Percentiles rank a stretch among this genome's conserved stretches.
Evolutionary conservation across 768 basidiomycete genomes (phyloP).

Genomic region (Russula olivacea): DNA sequence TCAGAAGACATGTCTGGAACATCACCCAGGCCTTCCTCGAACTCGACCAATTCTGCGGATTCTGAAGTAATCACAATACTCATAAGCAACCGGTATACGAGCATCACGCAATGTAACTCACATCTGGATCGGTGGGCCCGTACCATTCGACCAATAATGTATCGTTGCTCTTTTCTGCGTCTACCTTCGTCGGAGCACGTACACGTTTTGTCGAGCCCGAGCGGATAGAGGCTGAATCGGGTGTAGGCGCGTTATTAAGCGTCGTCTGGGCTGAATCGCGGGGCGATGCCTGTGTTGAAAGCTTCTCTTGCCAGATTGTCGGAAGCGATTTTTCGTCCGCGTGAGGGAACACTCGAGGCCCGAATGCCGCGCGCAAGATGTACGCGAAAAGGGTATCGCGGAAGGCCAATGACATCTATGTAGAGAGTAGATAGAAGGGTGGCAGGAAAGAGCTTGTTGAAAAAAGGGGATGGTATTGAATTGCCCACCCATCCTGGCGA

Average conservation of each 20-base stretch:
- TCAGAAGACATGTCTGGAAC: conserved; percentile 33
- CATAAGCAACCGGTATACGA: not conserved
- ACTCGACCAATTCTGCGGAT: conserved; percentile 31
- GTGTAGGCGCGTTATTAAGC: not conserved
- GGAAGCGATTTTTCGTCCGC: conserved; percentile 22
- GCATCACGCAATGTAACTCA: not conserved
- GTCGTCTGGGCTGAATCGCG: not conserved
- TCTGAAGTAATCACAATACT: not conserved
- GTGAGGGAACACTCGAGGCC: conserved; percentile 25
- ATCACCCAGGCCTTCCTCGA: conserved; percentile 31
- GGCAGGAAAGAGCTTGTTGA: not conserved
- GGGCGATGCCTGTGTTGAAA: conserved; percentile 4
- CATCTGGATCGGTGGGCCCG: conserved; percentile 25
- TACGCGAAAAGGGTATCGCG: conserved; percentile 33
- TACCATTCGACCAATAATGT: conserved; percentile 30
- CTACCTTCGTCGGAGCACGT: not conserved
- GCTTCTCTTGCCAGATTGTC: conserved; percentile 19
- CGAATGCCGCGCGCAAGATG: conserved; percentile 29
- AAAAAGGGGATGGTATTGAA: not conserved
- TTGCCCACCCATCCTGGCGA: not conserved
- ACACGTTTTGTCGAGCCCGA: not conserved
- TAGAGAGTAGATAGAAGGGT: not conserved
- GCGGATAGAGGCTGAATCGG: not conserved
- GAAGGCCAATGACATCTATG: conserved; percentile 25
- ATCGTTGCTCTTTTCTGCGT: conserved; percentile 22